phyloP scores from a whole-genome alignment of 176 grass and related monocot genomes.

The Dactylis glomerata region DNA sequence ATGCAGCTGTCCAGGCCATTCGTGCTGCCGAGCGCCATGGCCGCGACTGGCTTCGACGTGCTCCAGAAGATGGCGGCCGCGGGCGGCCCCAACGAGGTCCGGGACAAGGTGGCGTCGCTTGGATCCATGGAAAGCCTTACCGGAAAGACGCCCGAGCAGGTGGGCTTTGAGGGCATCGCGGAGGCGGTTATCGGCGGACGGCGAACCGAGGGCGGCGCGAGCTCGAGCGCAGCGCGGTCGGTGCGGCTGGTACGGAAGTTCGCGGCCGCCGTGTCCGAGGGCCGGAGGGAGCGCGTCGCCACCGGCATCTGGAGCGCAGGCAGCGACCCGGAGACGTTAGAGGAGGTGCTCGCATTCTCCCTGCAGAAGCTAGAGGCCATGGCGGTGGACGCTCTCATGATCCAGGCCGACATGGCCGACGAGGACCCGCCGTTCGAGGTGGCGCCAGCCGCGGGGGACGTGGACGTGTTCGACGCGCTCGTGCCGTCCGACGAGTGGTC shows the following conservation, averaged over 20 bases:
- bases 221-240: constrained; percentile 56
- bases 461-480: constrained; percentile 49
- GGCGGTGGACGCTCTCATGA: constrained; percentile 71
- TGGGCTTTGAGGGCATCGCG: constrained; percentile 88
- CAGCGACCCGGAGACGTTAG: constrained; percentile 54
- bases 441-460: constrained; percentile 12
- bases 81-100: constrained; percentile 45
- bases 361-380: constrained; percentile 89
- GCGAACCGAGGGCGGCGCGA: constrained; percentile 62
- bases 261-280: constrained; percentile 45
- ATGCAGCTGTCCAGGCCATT: constrained; percentile 84
- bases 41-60: constrained; percentile 64
- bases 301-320: constrained; percentile 68
- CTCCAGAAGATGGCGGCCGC: constrained; percentile 67
- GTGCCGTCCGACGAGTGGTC: constrained; percentile 48
- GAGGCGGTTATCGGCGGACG: constrained; percentile 70
- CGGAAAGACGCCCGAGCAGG: constrained; percentile 73
- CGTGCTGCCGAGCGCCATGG: constrained; percentile 45
- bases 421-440: constrained; percentile 77
- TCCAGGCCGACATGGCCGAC: constrained; percentile 65
- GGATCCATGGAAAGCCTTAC: constrained; percentile 59
- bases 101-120: constrained; percentile 46
- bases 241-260: constrained; percentile 57
- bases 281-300: constrained; percentile 62
- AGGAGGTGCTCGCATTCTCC: constrained; percentile 77